Base-by-base conservation (phyloP, 139 green algal species). In the Chlorella ohadii region DNA sequence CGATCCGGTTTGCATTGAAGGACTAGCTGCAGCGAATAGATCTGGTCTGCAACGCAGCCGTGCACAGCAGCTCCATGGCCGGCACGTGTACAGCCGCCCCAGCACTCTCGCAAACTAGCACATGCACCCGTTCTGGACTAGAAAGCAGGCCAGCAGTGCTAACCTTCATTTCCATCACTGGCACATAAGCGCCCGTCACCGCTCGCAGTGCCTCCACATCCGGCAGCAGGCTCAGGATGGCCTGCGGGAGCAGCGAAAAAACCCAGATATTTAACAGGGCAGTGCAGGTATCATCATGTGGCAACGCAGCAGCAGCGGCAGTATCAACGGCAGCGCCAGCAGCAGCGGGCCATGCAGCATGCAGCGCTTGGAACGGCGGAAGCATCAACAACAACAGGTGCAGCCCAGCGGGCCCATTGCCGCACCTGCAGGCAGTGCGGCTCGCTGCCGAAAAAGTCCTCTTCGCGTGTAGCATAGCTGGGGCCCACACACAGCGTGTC, bases 401-500 rank as follows among this genome's bases (percentile, higher is more conserved):
- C 44, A 51, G 44, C 44, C 44, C 6, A 36, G 4, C n/a, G 11
- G 31, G 12, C 64, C 31, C 36, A 47, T 0, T 6, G 4, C 36
- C 68, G 4, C 12, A 59, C 70, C 65, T 92, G 87, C 67, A 92
- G 31, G 33, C 84, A 72, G 85, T 95, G 88, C 23, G 89, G 84
- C 74, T 93, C 89, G 6, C 56, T 67, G 7, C 96, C 97, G 86
- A 99, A 99, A 70, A 99, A 99, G 82, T 99, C 92, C 22, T 87
- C 84, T n/a, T 98, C 92, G 3, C 95, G 87, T 9, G 82, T 89
- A 15, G 91, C 89, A 78, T 96, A 95, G 13, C 72, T 84, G 11
- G 97, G 97, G 0, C 97, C 97, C 22, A 99, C 91, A 67, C 94
- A 98, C 55, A 99, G 89, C 13, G 96, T 98, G 83, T 99, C 97